Evolutionary conservation across 2,329 filamentous ascomycete genomes (phyloP).

Genomic region (Colletotrichum sp.): DNA sequence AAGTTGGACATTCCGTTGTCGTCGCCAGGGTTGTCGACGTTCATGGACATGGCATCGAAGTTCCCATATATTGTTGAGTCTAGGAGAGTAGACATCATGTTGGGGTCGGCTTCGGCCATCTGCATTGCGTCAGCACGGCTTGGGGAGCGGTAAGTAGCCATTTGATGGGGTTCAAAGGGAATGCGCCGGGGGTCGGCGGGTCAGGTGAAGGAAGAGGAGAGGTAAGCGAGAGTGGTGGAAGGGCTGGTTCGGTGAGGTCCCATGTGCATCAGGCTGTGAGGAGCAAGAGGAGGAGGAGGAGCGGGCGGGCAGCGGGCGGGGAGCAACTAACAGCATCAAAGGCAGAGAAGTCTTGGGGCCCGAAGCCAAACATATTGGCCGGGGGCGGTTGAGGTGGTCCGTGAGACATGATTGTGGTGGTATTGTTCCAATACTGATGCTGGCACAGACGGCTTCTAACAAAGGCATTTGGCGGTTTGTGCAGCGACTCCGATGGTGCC

Average conservation of each 20-base stretch:
- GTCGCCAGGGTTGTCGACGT: slow-evolving; percentile 38
- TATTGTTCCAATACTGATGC: slow-evolving; percentile 16
- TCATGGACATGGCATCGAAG: slow-evolving; percentile 47
- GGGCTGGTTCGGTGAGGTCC: background rate
- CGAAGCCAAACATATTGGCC: slow-evolving; percentile 40
- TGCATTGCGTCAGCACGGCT: slow-evolving; percentile 20
- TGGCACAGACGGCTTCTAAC: slow-evolving; percentile 12
- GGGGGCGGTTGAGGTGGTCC: slow-evolving; percentile 37
- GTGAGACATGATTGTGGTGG: slow-evolving; percentile 37
- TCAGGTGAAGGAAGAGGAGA: background rate
- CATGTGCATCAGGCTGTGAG: background rate
- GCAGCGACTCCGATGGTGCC: background rate
- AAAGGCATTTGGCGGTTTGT: slow-evolving; percentile 17
- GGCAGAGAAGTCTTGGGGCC: slow-evolving; percentile 26
- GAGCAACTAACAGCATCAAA: slow-evolving; percentile 18
- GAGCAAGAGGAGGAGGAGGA: background rate
- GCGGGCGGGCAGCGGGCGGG: background rate
- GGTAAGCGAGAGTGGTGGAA: background rate
- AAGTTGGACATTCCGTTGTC: slow-evolving; percentile 28
- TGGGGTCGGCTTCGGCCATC: slow-evolving; percentile 32
- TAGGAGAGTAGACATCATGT: slow-evolving; percentile 51
- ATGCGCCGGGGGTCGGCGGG: slow-evolving; percentile 10
- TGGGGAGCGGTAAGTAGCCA: background rate
- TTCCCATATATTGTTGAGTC: slow-evolving; percentile 39
- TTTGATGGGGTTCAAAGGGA: background rate